Percentiles rank a stretch among this genome's conserved stretches.
Conservation (phyloP, 2,329 filamentous ascomycete species). For the Penicillium sp. region DNA sequence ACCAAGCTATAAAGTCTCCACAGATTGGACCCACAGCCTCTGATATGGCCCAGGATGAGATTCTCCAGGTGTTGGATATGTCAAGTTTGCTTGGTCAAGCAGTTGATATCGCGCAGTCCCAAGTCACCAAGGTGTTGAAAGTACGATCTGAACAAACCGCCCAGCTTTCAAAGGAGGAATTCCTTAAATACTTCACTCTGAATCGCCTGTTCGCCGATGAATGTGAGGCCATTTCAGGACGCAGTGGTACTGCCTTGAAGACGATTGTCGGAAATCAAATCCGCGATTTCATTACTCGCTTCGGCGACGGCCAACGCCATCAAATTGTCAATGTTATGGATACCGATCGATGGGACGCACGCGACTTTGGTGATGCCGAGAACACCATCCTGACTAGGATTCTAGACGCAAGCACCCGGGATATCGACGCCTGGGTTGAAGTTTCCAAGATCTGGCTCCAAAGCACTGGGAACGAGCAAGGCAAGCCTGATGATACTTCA, state of each 20-base stretch:
- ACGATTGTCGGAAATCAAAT: slow-evolving; percentile 63
- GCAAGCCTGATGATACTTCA: slow-evolving; percentile 37
- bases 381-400: slow-evolving; percentile 53
- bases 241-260: slow-evolving; percentile 60
- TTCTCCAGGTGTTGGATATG: slow-evolving; percentile 64
- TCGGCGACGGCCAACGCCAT: slow-evolving; percentile 58
- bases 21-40: slow-evolving; percentile 28
- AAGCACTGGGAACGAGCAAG: slow-evolving; percentile 22
- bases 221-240: slow-evolving; percentile 64
- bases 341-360: slow-evolving; percentile 63
- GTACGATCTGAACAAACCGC: slow-evolving; percentile 62
- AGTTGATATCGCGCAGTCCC: slow-evolving; percentile 65
- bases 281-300: slow-evolving; percentile 58
- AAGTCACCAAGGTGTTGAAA: slow-evolving; percentile 63
- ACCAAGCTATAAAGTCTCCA: slow-evolving; percentile 38
- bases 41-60: slow-evolving; percentile 54
- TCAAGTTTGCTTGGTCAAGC: slow-evolving; percentile 64
- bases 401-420: slow-evolving; percentile 58
- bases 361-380: slow-evolving; percentile 58
- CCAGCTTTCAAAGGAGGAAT: slow-evolving; percentile 55
- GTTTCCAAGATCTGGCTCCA: slow-evolving; percentile 53
- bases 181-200: slow-evolving; percentile 62
- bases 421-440: slow-evolving; percentile 56
- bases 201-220: slow-evolving; percentile 66
- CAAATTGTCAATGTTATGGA: slow-evolving; percentile 59